Evolutionary conservation across 2,329 filamentous ascomycete species (phyloP), one percentile per base, ranked within the genome.

Genomic region (Arthrinium phaeospermum): DNA sequence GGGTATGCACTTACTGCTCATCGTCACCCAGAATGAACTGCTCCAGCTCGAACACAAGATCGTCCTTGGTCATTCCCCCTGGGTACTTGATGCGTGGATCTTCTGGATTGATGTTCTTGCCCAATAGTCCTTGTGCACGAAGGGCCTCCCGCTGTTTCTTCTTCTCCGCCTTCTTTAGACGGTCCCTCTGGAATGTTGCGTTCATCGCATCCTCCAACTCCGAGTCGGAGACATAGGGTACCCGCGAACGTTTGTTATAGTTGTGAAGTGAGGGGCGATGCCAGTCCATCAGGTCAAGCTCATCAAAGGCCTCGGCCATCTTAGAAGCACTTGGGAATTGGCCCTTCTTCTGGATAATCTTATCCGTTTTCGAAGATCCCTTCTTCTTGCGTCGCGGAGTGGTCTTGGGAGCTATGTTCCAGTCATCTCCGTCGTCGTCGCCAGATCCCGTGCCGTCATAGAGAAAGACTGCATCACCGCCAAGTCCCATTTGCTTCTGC

Each of bases 211-310:
- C 83, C 75, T 92, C 90, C 0, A 94, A 80, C 70, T 95, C 93
- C 0, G 89, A 90, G 76, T 95, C 93, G 0, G 88, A 89, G 30
- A 89, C 84, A 71, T 91, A 84, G 19, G 85, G 86, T 74, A 89
- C 88, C 19, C 67, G 61, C 87, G 86, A 61, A 88, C 85, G 78
- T 16, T 49, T 47, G 27, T 90, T 92, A 74, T 87, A 90, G 64
- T 82, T 81, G 71, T 86, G 88, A 7, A 95, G 81, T 70, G 91
- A 94, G 1, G 91, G 91, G 37, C 91, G 87, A 22, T 93, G 89
- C 83, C 93, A 94, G 78, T 97, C 94, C 92, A 96, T 96, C 64
- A 97, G 85, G 78, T 98, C 94, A 75, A 98, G 92, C 12, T 91
- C 93, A 73, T 92, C 90, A 73, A 90, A 89, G 1, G 82, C 83